Percentiles rank a stretch among this genome's conserved stretches.
These are phyloP conservation scores for Orbilia blumenaviensis DNA, from an alignment of 2,329 filamentous ascomycete species.

Conservation along the genomic window DNA sequence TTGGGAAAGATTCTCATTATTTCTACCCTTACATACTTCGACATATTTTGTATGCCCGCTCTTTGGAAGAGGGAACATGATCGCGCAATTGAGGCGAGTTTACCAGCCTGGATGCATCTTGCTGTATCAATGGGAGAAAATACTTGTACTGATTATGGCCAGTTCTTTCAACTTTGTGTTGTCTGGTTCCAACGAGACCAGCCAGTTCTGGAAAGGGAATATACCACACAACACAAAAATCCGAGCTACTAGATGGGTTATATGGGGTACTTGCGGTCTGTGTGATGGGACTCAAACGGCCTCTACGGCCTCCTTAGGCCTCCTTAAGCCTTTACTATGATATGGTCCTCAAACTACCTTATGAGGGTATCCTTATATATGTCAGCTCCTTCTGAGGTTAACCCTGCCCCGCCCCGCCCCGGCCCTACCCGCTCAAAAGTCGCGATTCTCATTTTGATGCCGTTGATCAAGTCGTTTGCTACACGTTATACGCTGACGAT, in stretches of 20 bases:
- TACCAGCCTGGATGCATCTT: no score
- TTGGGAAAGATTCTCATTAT: no score
- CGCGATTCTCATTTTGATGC: conserved; percentile 24
- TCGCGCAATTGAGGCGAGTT: no score
- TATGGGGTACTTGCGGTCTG: not conserved
- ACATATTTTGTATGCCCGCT: no score
- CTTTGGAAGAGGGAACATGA: no score
- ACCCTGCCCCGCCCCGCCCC: not conserved
- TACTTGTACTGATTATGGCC: no score
- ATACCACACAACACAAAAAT: not conserved
- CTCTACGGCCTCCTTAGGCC: not conserved
- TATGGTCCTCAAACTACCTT: conserved; percentile 32
- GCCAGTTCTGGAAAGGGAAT: no score
- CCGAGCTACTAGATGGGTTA: not conserved
- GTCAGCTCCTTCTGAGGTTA: conserved; percentile 1
- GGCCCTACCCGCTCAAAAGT: conserved; percentile 34
- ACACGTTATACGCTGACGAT: conserved; percentile 19
- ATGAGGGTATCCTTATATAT: conserved; percentile 30
- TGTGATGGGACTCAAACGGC: not conserved
- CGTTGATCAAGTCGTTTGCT: conserved; percentile 24
- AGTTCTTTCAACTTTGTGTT: no score
- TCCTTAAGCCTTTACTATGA: not conserved
- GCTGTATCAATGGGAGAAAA: no score
- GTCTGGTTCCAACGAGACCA: no score
- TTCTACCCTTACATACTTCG: no score